Percentiles rank a stretch among this genome's conserved stretches.
phyloP scores from a whole-genome alignment of 2,329 filamentous ascomycete genomes.

The Epichloe scottii region DNA sequence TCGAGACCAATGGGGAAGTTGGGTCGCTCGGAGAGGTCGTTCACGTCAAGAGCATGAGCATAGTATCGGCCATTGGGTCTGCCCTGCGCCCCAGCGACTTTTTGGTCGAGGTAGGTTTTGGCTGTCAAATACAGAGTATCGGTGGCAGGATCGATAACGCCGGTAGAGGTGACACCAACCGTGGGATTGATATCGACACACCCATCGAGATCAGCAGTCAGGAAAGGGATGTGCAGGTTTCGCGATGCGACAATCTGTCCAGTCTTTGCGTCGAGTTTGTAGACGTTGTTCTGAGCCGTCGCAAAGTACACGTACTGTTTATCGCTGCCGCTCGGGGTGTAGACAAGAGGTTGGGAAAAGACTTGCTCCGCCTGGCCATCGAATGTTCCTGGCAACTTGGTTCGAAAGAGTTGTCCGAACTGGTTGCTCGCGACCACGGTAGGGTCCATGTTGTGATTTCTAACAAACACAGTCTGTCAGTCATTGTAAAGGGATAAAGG shows the following conservation, averaged over 20 bases:
- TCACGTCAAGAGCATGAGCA: slow-evolving; percentile 25
- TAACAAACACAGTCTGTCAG: slow-evolving; percentile 4
- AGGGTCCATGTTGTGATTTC: slow-evolving; percentile 52
- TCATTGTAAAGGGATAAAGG: neutral
- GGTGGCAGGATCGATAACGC: slow-evolving; percentile 31
- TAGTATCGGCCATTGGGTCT: slow-evolving; percentile 22
- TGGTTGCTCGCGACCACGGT: slow-evolving; percentile 39
- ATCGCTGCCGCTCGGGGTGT: slow-evolving; percentile 33
- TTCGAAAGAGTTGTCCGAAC: slow-evolving; percentile 43
- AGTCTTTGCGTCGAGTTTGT: slow-evolving; percentile 42
- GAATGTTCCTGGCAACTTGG: slow-evolving; percentile 38
- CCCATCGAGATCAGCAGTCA: slow-evolving; percentile 33
- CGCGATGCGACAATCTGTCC: slow-evolving; percentile 35
- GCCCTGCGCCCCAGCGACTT: slow-evolving; percentile 19
- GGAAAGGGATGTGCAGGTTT: slow-evolving; percentile 36
- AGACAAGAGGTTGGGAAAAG: slow-evolving; percentile 35
- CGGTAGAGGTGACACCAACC: slow-evolving; percentile 33
- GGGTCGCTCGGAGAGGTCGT: slow-evolving; percentile 23
- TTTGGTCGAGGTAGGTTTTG: slow-evolving; percentile 29
- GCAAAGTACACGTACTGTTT: slow-evolving; percentile 43
- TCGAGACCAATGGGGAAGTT: slow-evolving; percentile 37
- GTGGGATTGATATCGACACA: slow-evolving; percentile 37
- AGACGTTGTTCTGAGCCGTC: slow-evolving; percentile 45
- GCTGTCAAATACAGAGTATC: slow-evolving; percentile 31
- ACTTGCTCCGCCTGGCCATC: slow-evolving; percentile 37